Percentiles rank a stretch among this genome's conserved stretches.
phyloP scores from a whole-genome alignment of 176 grass and related monocot species.

The Cymbopogon citratus region DNA sequence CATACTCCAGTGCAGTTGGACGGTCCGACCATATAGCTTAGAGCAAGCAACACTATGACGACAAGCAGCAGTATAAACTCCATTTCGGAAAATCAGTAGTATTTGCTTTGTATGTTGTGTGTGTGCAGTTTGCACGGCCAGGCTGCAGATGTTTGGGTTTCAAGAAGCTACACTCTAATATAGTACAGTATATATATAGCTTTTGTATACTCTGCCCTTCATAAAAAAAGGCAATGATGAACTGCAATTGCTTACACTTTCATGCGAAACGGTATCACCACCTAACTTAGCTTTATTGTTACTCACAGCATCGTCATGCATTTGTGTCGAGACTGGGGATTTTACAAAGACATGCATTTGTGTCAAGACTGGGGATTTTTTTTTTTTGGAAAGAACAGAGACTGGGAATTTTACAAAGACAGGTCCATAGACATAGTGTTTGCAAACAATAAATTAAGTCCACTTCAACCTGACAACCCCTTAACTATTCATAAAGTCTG shows the following conservation, averaged over 20 bases:
- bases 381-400: too few species aligned
- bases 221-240: too few species aligned
- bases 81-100: not conserved
- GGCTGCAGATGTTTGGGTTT: not conserved
- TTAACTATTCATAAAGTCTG: too few species aligned
- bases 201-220: not conserved
- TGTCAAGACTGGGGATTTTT: too few species aligned
- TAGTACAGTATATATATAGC: too few species aligned
- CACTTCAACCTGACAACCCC: too few species aligned
- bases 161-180: not conserved
- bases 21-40: not conserved
- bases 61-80: not conserved
- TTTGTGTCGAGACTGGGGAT: not conserved
- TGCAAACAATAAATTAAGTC: too few species aligned
- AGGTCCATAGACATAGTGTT: too few species aligned
- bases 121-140: not conserved
- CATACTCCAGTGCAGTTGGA: not conserved
- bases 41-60: not conserved
- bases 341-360: too few species aligned
- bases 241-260: not conserved
- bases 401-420: too few species aligned
- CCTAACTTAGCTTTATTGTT: slow-evolving; percentile 12
- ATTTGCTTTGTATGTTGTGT: not conserved
- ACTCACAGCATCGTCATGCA: not conserved
- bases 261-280: slow-evolving; percentile 11